These are phyloP conservation scores for Cryptosporidium sp. DNA, from an alignment of 169 alveolate genomes.

Conservation along the genomic window DNA sequence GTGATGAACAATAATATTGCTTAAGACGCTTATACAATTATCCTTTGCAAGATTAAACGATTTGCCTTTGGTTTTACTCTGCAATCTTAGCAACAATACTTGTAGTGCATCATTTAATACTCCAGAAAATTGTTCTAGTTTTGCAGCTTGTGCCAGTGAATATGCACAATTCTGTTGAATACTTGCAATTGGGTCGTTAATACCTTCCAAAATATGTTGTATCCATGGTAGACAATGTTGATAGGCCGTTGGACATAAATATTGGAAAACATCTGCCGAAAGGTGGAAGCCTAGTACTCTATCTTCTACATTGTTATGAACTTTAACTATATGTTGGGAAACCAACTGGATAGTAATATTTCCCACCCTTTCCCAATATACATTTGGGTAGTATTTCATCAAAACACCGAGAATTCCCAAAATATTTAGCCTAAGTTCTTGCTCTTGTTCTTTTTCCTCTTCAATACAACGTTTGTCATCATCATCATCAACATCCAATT, in stretches of 20 bases:
- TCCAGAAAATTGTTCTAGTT: constrained; percentile 40
- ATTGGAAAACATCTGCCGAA: constrained; percentile 70
- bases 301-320: constrained; percentile 66
- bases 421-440: constrained; percentile 59
- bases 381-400: constrained; percentile 57
- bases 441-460: constrained; percentile 75
- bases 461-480: constrained; percentile 74
- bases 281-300: constrained; percentile 67
- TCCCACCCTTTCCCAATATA: constrained; percentile 72
- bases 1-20: constrained; percentile 46
- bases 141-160: constrained; percentile 73
- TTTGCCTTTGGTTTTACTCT: constrained; percentile 56
- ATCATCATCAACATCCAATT: constrained; percentile 51
- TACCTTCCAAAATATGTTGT: constrained; percentile 62
- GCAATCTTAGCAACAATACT: constrained; percentile 39
- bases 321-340: constrained; percentile 46
- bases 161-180: constrained; percentile 75
- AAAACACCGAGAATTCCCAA: constrained; percentile 64
- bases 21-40: constrained; percentile 41
- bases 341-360: constrained; percentile 54
- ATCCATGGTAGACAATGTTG: constrained; percentile 71
- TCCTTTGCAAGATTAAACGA: constrained; percentile 70
- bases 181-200: constrained; percentile 74
- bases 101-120: constrained; percentile 58
- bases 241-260: constrained; percentile 73